Evolutionary conservation across 1,284 basidiomycete species (phyloP).

Genomic region (Trametes versicolor): DNA sequence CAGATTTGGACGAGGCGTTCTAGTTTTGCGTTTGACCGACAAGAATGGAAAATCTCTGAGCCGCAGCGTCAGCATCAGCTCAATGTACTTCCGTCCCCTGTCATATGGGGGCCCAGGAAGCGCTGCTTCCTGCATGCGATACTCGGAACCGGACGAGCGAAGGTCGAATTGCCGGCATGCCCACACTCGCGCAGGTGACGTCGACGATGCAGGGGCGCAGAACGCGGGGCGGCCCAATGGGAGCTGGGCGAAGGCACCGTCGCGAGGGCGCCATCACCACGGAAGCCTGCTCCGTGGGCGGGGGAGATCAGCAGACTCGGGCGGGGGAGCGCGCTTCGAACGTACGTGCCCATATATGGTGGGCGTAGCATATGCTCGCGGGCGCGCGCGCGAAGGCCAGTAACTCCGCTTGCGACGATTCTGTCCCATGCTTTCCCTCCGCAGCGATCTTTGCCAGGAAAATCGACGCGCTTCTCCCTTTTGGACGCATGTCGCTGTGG

Average conservation of each 20-base stretch:
- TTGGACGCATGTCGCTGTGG: conserved; percentile 3
- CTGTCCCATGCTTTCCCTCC: neutral
- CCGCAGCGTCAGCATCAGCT: neutral
- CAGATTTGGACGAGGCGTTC: neutral
- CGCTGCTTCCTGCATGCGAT: conserved; percentile 7
- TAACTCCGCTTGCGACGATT: neutral
- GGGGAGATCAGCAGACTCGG: conserved; percentile 25
- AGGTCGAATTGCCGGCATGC: neutral
- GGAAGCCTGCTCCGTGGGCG: conserved; percentile 9
- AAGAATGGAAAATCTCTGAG: conserved; percentile 17
- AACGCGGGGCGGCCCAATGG: neutral
- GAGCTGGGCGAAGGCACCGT: conserved; percentile 10
- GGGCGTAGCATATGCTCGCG: conserved; percentile 19
- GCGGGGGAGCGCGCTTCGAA: conserved; percentile 6
- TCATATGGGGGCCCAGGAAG: conserved; percentile 18
- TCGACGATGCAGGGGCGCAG: neutral
- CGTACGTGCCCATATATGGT: conserved; percentile 3
- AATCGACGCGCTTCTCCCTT: neutral
- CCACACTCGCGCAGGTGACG: conserved; percentile 15
- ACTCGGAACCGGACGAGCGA: conserved; percentile 9
- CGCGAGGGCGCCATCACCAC: conserved; percentile 17
- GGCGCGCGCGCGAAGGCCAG: conserved; percentile 4
- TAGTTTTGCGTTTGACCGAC: conserved; percentile 1
- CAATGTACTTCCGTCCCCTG: conserved; percentile 5
- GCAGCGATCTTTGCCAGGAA: neutral